Base-by-base conservation (phyloP, 2,329 filamentous ascomycete species). In the Penicillium sp. region DNA sequence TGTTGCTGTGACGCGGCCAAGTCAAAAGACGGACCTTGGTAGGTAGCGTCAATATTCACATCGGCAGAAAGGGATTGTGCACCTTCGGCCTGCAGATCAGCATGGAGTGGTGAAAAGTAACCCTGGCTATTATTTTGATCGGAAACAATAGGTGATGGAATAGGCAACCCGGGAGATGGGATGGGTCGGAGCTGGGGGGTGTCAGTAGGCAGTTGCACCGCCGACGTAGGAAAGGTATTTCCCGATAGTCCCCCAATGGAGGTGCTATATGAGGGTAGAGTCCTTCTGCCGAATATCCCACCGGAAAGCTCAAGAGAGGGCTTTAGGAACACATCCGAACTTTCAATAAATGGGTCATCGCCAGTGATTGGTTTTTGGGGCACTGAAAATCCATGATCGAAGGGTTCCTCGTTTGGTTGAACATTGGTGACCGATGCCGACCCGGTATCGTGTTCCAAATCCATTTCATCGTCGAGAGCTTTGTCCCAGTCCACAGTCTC, bases 171-270 rank as follows among this genome's bases (percentile, higher is more conserved):
- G 10, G 74, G 70, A 19, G 76, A 77, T 33, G 70, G 65, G 31
- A 76, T 60, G 14, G 74, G 75, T 24, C 67, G 62, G 18, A 77
- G 63, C 13, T 70, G 70, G 10, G 75, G 75, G 11, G 75, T 75
- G 21, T 71, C 66, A 19, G 63, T 70, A 23, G 66, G 68, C 28
- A 65, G 52, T 36, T 65, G 58, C 13, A 51, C 44, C 13, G 33
- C n/a, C 33, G 26, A 24, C 39, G 34, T 28, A 53, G 54, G 21
- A 51, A 48, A 16, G 19, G 31, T 34, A 42, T 21, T 19, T 33
- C 29, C 16, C 6, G 16, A 45, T 14, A 28, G 42, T 14, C 31
- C 13, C 14, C 19, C 42, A n/a, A 46, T 14, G 0, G 39, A 11
- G 6, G 34, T 21, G 26, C 31, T 55, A 28, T 51, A 55, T 18